A percentile compares a stretch with the other conserved stretches of the same genome.
These are phyloP conservation scores for Skeletonema costatum DNA, from an alignment of 108 stramenopile genomes.

Conservation along the genomic window DNA sequence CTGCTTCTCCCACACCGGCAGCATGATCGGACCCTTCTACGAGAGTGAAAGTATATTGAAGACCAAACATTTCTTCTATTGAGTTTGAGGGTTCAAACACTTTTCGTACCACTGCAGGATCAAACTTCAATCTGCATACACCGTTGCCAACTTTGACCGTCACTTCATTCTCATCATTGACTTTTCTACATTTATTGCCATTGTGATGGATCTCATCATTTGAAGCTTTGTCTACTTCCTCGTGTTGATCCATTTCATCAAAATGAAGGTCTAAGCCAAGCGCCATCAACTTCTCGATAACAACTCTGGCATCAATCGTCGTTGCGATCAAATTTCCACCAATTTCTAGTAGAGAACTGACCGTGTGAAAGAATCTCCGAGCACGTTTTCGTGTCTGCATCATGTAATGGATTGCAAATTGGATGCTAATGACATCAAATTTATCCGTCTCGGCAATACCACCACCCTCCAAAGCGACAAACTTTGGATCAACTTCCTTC, in stretches of 20 bases:
- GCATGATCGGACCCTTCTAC: conserved; percentile 82
- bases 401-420: conserved; percentile 99
- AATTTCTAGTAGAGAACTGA: conserved; percentile 81
- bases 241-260: conserved; percentile 47
- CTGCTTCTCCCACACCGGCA: conserved; percentile 83
- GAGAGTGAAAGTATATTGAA: conserved; percentile 88
- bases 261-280: conserved; percentile 74
- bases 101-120: conserved; percentile 55
- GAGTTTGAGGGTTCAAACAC: conserved; percentile 50
- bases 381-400: conserved; percentile 88
- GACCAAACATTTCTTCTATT: conserved; percentile 76
- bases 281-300: conserved; percentile 77
- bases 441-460: conserved; percentile 63
- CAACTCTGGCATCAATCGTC: conserved; percentile 93
- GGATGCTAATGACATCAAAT: conserved; percentile 96
- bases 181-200: conserved; percentile 32
- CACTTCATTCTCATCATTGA: conserved; percentile 26
- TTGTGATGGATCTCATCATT: conserved; percentile 44
- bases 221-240: conserved; percentile 24
- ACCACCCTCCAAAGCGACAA: conserved; percentile 63
- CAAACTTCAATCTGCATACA: conserved; percentile 76
- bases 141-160: conserved; percentile 68
- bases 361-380: conserved; percentile 86
- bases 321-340: conserved; percentile 95
- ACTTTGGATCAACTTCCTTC: conserved; percentile 58